These are phyloP conservation scores for Blastobotrys americana DNA, from an alignment of 805 yeast species.

Conservation along the genomic window DNA sequence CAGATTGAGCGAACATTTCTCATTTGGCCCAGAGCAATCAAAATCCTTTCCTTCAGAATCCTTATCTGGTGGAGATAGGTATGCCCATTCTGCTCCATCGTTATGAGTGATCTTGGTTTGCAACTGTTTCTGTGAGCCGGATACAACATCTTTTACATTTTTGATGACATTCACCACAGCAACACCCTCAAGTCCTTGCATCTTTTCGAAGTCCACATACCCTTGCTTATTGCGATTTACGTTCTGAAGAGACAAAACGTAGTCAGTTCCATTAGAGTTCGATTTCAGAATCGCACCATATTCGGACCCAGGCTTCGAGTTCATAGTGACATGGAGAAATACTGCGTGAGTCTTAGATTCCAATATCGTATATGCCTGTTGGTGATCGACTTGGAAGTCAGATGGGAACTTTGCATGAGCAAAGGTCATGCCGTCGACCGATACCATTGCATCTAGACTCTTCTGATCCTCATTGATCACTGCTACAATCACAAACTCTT, in stretches of 20 bases:
- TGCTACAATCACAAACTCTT: constrained; percentile 70
- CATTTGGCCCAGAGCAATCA: constrained; percentile 44
- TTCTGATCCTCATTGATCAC: constrained; percentile 39
- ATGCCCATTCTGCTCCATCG: constrained; percentile 87
- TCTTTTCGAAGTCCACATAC: constrained; percentile 80
- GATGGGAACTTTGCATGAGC: constrained; percentile 78
- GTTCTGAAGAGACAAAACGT: constrained; percentile 55
- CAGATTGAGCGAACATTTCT: constrained; percentile 69
- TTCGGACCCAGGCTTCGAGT: constrained; percentile 43
- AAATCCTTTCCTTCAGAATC: constrained; percentile 56
- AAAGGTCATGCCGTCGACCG: constrained; percentile 69
- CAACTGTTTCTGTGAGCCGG: constrained; percentile 47
- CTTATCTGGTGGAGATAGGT: constrained; percentile 56
- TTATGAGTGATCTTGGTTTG: constrained; percentile 74
- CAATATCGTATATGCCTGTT: constrained; percentile 71
- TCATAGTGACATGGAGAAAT: constrained; percentile 76
- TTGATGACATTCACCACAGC: constrained; percentile 63
- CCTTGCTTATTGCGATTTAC: constrained; percentile 73
- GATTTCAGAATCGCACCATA: constrained; percentile 80
- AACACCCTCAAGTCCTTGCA: constrained; percentile 80
- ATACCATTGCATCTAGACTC: constrained; percentile 57
- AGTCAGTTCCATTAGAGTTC: constrained; percentile 85
- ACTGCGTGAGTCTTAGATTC: constrained; percentile 66
- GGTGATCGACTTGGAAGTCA: constrained; percentile 48
- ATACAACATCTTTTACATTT: constrained; percentile 42